Percentiles rank a stretch among this genome's conserved stretches.
Conservation (phyloP, 2,329 filamentous ascomycete genomes). For the Colletotrichum spinosum region DNA sequence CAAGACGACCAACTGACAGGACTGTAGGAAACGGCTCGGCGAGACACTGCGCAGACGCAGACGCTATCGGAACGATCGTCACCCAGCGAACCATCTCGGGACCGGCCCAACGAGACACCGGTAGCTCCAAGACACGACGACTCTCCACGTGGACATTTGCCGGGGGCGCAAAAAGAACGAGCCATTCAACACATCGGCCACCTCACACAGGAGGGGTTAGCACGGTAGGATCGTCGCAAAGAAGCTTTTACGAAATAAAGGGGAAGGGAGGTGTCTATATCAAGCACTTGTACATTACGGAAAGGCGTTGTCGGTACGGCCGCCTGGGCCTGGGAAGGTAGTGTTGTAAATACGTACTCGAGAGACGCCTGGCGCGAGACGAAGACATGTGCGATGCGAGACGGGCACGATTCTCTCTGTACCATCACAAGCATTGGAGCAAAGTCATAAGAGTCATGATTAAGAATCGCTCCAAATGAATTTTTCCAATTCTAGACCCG, state of each 20-base stretch:
- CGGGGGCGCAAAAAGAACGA: conserved; percentile 23
- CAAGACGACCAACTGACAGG: no score
- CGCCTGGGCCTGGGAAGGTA: background rate
- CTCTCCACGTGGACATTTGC: conserved; percentile 7
- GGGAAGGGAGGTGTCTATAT: background rate
- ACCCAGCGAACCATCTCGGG: conserved; percentile 12
- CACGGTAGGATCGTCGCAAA: conserved; percentile 16
- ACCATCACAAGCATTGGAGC: no score
- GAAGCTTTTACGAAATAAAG: background rate
- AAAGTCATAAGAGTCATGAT: no score
- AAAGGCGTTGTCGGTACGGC: conserved; percentile 13
- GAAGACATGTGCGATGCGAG: conserved; percentile 5
- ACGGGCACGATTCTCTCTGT: no score
- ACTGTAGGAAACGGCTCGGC: background rate
- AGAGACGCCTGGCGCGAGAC: background rate
- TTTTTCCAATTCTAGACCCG: no score
- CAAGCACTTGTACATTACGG: conserved; percentile 11
- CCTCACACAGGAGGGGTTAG: conserved; percentile 31
- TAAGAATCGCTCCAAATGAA: no score
- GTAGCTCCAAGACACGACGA: conserved; percentile 5
- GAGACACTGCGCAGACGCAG: conserved; percentile 10
- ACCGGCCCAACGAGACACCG: conserved; percentile 6
- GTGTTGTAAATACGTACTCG: background rate
- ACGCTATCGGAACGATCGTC: conserved; percentile 20
- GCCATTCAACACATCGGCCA: conserved; percentile 27